Percentiles rank a stretch among this genome's conserved stretches.
phyloP scores from a whole-genome alignment of 2,329 filamentous ascomycete genomes.

The Botrytis fragariae region DNA sequence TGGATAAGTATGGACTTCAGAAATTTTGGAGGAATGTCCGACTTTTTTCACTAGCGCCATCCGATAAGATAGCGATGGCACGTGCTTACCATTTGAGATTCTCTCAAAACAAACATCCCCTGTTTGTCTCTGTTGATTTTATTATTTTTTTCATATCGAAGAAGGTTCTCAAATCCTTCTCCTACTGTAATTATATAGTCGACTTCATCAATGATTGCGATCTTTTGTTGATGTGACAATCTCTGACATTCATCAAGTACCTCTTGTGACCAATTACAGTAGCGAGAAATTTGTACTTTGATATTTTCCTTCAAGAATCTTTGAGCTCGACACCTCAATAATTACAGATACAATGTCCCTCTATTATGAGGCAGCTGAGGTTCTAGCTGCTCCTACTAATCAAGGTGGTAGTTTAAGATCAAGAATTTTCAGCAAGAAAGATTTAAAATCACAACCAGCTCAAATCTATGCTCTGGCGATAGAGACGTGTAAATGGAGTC shows the following conservation, averaged over 20 bases:
- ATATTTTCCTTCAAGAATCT: constrained; percentile 15
- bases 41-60: constrained; percentile 20
- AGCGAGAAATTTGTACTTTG: constrained; percentile 10
- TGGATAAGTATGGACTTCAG: constrained; percentile 10
- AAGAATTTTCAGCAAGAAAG: constrained; percentile 72
- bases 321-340: background rate
- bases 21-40: constrained; percentile 20
- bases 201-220: background rate
- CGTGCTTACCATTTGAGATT: constrained; percentile 8
- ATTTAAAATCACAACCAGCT: constrained; percentile 71
- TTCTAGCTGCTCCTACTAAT: constrained; percentile 64
- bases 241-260: background rate
- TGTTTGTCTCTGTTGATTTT: background rate
- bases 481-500: constrained; percentile 89
- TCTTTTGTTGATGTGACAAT: background rate
- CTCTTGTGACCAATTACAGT: constrained; percentile 6
- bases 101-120: background rate
- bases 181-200: background rate
- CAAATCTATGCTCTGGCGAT: constrained; percentile 85
- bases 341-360: constrained; percentile 67
- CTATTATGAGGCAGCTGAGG: constrained; percentile 83
- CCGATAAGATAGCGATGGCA: constrained; percentile 20
- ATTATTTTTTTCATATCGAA: background rate
- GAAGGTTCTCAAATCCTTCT: background rate
- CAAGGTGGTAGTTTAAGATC: constrained; percentile 83